Conservation (phyloP, 192 early-diverging fungal species). For the Gorgonomyces haynaldii region DNA sequence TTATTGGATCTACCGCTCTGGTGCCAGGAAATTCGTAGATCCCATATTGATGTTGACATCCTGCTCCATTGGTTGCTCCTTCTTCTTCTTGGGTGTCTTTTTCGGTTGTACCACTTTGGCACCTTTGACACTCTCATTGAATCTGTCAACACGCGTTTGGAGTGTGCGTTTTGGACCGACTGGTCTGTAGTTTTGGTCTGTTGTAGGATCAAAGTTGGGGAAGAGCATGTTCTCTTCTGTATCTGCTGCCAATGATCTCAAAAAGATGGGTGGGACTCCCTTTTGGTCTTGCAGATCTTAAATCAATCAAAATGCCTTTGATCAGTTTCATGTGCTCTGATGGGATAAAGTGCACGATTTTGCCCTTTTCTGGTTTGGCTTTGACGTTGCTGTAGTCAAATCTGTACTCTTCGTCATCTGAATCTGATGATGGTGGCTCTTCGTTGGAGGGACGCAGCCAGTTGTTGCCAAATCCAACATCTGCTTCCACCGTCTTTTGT, state of each 20-base stretch:
- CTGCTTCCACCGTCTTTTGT: conserved; percentile 9
- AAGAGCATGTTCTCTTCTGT: conserved; percentile 10
- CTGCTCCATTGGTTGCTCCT: background rate
- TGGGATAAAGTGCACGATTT: conserved; percentile 41
- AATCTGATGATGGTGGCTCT: conserved; percentile 7
- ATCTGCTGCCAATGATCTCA: conserved; percentile 19
- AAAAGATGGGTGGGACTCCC: conserved; percentile 39
- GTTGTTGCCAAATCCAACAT: conserved; percentile 3
- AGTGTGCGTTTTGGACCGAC: conserved; percentile 16
- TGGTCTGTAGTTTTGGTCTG: conserved; percentile 10
- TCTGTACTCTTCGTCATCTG: conserved; percentile 10
- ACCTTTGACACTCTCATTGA: conserved; percentile 26
- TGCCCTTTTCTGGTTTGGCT: conserved; percentile 19
- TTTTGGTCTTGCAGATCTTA: conserved; percentile 36
- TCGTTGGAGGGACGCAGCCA: conserved; percentile 12
- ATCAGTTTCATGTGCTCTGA: conserved; percentile 42
- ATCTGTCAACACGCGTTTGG: conserved; percentile 19
- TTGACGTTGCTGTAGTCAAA: conserved; percentile 9
- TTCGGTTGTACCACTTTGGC: background rate
- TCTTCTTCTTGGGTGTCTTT: background rate
- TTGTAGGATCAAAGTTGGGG: conserved; percentile 25
- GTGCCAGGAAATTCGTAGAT: background rate
- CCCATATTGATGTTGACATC: background rate
- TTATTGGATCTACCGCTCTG: background rate
- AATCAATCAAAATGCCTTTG: conserved; percentile 27